Percentiles rank a stretch among this genome's conserved stretches.
Evolutionary conservation across 345 rosid species (phyloP).

Genomic region (Clarkia xantiana): DNA sequence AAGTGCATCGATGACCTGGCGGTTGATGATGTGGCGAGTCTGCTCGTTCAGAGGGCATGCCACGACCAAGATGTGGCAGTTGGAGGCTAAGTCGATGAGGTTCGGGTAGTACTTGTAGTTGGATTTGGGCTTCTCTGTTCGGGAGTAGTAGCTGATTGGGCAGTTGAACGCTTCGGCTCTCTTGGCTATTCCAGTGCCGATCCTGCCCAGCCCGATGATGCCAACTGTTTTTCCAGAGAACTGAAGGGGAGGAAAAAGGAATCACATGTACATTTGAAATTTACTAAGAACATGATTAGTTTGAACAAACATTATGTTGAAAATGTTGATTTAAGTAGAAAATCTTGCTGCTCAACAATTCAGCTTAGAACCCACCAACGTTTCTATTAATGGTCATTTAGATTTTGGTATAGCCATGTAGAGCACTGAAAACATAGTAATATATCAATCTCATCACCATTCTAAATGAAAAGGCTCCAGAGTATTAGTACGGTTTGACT

Average conservation of each 20-base stretch:
- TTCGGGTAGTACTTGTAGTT: constrained; percentile 23
- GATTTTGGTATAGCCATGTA: too few species aligned
- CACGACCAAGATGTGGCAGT: constrained; percentile 25
- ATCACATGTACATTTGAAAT: not conserved
- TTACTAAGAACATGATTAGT: not conserved
- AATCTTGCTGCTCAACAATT: too few species aligned
- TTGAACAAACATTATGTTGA: not conserved
- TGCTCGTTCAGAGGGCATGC: constrained; percentile 27
- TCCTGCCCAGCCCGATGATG: constrained; percentile 36
- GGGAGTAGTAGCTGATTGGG: constrained; percentile 24
- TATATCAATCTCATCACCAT: too few species aligned
- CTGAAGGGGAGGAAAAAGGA: constrained; percentile 8
- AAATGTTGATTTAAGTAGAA: not conserved
- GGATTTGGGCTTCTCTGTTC: constrained; percentile 16
- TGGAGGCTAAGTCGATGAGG: constrained; percentile 21
- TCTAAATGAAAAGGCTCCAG: too few species aligned
- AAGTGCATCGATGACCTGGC: constrained; percentile 26
- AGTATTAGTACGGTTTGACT: too few species aligned
- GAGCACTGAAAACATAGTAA: too few species aligned
- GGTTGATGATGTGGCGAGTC: constrained; percentile 22
- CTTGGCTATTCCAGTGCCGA: constrained; percentile 28
- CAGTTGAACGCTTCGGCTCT: constrained; percentile 36
- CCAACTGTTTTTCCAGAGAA: constrained; percentile 33
- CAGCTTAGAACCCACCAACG: too few species aligned
- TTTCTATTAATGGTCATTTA: too few species aligned